Percentiles rank a stretch among this genome's conserved stretches.
These are phyloP conservation scores for Ophiosphaerella herpotricha DNA, from an alignment of 2,329 filamentous ascomycete genomes.

Conservation along the genomic window DNA sequence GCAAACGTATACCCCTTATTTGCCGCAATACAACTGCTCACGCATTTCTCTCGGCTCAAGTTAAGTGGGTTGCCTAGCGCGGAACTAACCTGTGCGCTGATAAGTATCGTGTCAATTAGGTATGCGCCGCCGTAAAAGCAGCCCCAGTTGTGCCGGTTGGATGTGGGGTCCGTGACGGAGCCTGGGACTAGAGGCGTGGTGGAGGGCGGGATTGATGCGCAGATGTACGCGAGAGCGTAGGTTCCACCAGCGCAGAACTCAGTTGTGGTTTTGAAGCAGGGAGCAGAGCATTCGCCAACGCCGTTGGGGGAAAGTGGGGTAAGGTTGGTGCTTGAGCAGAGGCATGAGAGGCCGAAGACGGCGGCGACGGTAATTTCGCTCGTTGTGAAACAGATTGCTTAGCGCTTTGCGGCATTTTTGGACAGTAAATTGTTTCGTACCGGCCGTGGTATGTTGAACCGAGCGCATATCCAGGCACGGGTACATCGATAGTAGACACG, in stretches of 20 bases:
- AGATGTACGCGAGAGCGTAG: background rate
- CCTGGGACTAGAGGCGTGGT: background rate
- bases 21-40: background rate
- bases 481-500: no score
- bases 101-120: constrained; percentile 9
- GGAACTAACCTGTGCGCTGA: background rate
- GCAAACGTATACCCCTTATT: background rate
- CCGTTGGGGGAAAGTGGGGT: background rate
- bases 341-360: constrained; percentile 1
- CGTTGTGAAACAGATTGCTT: background rate
- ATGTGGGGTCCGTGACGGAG: background rate
- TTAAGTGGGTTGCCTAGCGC: background rate
- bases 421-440: background rate
- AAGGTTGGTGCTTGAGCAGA: constrained; percentile 5
- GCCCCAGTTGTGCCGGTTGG: constrained; percentile 2
- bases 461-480: background rate
- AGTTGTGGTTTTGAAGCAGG: background rate
- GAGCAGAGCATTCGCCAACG: constrained; percentile 2
- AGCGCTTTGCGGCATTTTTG: background rate
- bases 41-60: background rate
- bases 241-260: constrained; percentile 5
- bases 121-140: constrained; percentile 10
- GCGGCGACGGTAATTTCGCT: background rate
- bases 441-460: constrained; percentile 3
- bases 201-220: background rate